Base-by-base conservation (phyloP, 805 yeast species). In the Lachancea lanzarotensis region DNA sequence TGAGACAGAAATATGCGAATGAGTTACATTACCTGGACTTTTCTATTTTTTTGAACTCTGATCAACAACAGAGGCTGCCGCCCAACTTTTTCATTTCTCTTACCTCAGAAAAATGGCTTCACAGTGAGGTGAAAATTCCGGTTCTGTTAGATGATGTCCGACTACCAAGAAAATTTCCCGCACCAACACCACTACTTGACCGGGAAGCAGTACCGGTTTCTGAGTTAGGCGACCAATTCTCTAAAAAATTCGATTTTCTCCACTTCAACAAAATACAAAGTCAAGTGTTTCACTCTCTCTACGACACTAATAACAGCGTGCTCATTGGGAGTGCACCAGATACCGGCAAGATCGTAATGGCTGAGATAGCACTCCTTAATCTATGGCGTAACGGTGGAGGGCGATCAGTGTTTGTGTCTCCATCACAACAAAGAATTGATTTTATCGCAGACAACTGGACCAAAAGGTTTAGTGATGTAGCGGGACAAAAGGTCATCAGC, bases 21-120 rank as follows among this genome's bases (percentile, higher is more conserved):
- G 68, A 74, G 25, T 80, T 76, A 22, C 82, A 81, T 50, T 53
- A 73, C 18, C 39, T 88, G 1, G 88, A 82, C 30, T 79, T 88
- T 52, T 74, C 84, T 0, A 76, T 90, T 3, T 61, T 73, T 18
- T 39, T 62, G 12, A 45, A 52, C 10, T 43, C 53, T 4, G 27
- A 50, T 2, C 52, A 56, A 29, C 61, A 63, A 31, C 50, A 50
- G 15, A 42, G 45, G 12, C 38, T 68, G 12, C 84, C 90, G 1
- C 96, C 96, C 0, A 81, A 79, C 52, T 80, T 83, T 51, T 87
- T 84, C 61, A 73, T 89, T 3, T 71, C 83, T 0, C 61, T 90
- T 11, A 64, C 84, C 2, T 87, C 95, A 46, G 95, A 90, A 46
- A 78, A 73, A 47, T 93, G 98, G 98, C 65, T 89, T 3, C 90